Evolutionary conservation across 1,284 basidiomycete genomes (phyloP).

Genomic region (Leucocoprinus gongylophorus): DNA sequence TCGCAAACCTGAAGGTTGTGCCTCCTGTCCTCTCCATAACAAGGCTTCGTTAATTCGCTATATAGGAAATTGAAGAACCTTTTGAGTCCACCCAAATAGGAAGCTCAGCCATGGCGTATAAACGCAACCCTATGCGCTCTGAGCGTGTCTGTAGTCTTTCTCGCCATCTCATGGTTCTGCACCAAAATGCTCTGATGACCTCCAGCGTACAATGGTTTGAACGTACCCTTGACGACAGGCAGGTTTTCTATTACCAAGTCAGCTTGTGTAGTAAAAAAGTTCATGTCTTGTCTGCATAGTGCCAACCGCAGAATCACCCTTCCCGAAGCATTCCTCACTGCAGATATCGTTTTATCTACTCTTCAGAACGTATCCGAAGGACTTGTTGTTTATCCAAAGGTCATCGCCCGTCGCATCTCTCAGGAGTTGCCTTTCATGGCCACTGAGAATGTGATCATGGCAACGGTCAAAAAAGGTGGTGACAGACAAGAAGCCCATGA

Average conservation of each 20-base stretch:
- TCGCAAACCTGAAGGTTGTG: constrained; percentile 84
- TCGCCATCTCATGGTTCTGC: constrained; percentile 87
- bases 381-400: constrained; percentile 94
- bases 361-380: constrained; percentile 97
- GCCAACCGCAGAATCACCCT: constrained; percentile 96
- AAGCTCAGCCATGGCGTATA: constrained; percentile 99
- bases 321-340: constrained; percentile 95
- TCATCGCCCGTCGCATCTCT: constrained; percentile 86
- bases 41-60: not conserved
- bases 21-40: not conserved
- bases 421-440: constrained; percentile 99
- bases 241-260: constrained; percentile 4
- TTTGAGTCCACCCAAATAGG: constrained; percentile 99
- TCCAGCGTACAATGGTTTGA: constrained; percentile 94
- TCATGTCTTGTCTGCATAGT: constrained; percentile 24
- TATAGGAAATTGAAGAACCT: constrained; percentile 93
- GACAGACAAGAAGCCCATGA: constrained; percentile 97
- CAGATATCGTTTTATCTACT: constrained; percentile 93
- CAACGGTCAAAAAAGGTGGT: constrained; percentile 91
- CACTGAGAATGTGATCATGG: constrained; percentile 99
- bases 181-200: constrained; percentile 93
- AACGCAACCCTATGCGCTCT: constrained; percentile 98
- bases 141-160: constrained; percentile 96
- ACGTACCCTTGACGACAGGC: constrained; percentile 92
- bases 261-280: not conserved